Evolutionary conservation across 805 yeast species (phyloP).

Genomic region (Kazachstania bromeliacearum): DNA sequence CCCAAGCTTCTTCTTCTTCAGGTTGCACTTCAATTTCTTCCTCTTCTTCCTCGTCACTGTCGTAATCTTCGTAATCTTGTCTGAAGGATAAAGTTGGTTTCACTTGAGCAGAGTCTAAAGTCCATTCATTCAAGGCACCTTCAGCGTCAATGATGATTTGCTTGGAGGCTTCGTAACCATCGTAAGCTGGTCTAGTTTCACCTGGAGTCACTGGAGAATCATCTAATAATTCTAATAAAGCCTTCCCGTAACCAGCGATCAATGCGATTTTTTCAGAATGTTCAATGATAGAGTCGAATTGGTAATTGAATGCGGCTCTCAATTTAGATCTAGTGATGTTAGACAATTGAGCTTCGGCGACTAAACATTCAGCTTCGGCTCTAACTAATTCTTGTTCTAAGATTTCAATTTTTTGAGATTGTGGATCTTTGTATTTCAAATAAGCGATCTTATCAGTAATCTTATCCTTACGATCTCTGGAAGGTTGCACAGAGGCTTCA

Average conservation of each 20-base stretch:
- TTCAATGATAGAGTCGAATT: slow-evolving; percentile 78
- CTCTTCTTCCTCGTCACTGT: slow-evolving; percentile 37
- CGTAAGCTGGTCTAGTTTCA: slow-evolving; percentile 84
- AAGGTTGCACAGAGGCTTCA: slow-evolving; percentile 81
- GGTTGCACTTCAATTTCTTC: slow-evolving; percentile 36
- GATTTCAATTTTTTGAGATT: slow-evolving; percentile 66
- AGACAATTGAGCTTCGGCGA: slow-evolving; percentile 85
- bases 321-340: slow-evolving; percentile 82
- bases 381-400: slow-evolving; percentile 84
- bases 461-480: slow-evolving; percentile 77
- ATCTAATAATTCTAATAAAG: slow-evolving; percentile 70
- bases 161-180: slow-evolving; percentile 81
- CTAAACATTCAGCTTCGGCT: slow-evolving; percentile 85
- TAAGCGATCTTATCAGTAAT: slow-evolving; percentile 79
- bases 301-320: slow-evolving; percentile 75
- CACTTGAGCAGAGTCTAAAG: slow-evolving; percentile 72
- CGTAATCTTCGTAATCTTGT: slow-evolving; percentile 39
- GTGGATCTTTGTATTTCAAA: slow-evolving; percentile 77
- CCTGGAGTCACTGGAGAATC: slow-evolving; percentile 86
- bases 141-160: slow-evolving; percentile 82
- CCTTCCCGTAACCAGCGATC: slow-evolving; percentile 86
- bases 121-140: slow-evolving; percentile 75
- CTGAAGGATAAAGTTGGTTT: slow-evolving; percentile 70
- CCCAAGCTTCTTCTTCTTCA: slow-evolving; percentile 14
- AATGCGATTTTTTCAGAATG: slow-evolving; percentile 78